Base-by-base conservation (phyloP, 768 basidiomycete species). In the Leccinellum albellum region DNA sequence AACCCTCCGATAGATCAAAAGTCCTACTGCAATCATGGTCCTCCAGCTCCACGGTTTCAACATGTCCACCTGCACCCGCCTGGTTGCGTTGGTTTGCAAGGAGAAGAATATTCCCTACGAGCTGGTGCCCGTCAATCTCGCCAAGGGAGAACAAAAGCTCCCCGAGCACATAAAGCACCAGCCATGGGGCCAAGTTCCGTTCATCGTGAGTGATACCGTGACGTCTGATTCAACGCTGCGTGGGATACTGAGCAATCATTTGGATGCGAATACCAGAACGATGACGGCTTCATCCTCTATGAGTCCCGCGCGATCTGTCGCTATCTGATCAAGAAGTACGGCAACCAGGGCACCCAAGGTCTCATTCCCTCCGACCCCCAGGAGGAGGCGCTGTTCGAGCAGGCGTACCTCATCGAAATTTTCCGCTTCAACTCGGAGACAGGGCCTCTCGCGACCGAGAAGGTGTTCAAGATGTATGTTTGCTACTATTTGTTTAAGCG, bases 231-330 rank as follows among this genome's bases (percentile, higher is more conserved):
- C 4, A 2, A 20, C n/a, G 40, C 8, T 26, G 3, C 5, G 12
- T 4, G 21, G 6, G 23, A 50, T 1, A n/a, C 53, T 61, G 23
- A 61, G 33, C 1, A 0, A 1, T 2, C 32, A 35, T 47, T 3
- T 14, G 7, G 12, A 33, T 21, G 21, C 17, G n/a, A 28, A 31
- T 1, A 9, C 23, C 29, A 81, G 79, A 75, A 84, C 51, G 85
- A 88, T 24, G 84, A 84, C 40, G 86, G 84, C 5, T 82, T 86
- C 69, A 73, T 79, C 54, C 61, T 90, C 26, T 87, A 78, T 67
- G 85, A 87, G 63, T 79, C 79, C 40, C 81, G 85, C 14, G 85
- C 85, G 1, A 86, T 88, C 58, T 68, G 65, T 35, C 79, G 82
- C 14, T 89, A 88, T 66, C 64, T 88, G 62, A 79, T 75, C 33